These are phyloP conservation scores for Leccinum subgranulosum DNA, from an alignment of 768 basidiomycete genomes.

Conservation along the genomic window DNA sequence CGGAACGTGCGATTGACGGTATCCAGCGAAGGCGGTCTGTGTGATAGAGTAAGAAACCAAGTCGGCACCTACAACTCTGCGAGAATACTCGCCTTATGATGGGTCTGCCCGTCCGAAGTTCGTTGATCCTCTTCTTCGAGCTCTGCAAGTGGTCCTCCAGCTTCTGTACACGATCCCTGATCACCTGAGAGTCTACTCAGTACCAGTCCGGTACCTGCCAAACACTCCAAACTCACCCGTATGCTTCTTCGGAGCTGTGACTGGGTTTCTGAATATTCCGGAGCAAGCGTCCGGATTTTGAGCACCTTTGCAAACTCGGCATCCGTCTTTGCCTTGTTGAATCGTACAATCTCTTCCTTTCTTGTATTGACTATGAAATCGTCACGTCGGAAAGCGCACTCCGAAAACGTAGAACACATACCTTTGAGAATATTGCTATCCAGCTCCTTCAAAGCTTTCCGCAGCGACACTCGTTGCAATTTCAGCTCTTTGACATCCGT, in stretches of 20 bases:
- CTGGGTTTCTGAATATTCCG: slow-evolving; percentile 85
- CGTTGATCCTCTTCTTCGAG: slow-evolving; percentile 66
- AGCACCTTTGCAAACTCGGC: slow-evolving; percentile 75
- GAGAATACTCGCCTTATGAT: slow-evolving; percentile 52
- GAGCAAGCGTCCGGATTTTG: slow-evolving; percentile 73
- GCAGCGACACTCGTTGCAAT: slow-evolving; percentile 38
- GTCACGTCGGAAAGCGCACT: neutral
- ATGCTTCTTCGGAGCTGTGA: slow-evolving; percentile 68
- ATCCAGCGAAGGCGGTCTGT: slow-evolving; percentile 80
- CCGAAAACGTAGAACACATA: slow-evolving; percentile 28
- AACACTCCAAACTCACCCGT: slow-evolving; percentile 45
- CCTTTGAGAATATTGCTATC: slow-evolving; percentile 69
- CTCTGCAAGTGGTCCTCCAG: slow-evolving; percentile 70
- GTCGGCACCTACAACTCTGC: neutral
- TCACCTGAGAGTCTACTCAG: slow-evolving; percentile 41
- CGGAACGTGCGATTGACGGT: slow-evolving; percentile 78
- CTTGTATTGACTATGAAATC: slow-evolving; percentile 63
- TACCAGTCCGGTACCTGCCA: neutral
- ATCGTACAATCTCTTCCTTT: slow-evolving; percentile 78
- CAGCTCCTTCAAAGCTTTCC: slow-evolving; percentile 48
- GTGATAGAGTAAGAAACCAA: neutral
- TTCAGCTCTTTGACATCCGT: slow-evolving; percentile 52
- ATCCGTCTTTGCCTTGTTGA: slow-evolving; percentile 74
- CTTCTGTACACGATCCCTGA: slow-evolving; percentile 71
- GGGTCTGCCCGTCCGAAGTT: slow-evolving; percentile 59